A percentile compares a stretch with the other conserved stretches of the same genome.
Conservation (phyloP, 2,329 filamentous ascomycete genomes). For the Neopestalotiopsis clavispora region DNA sequence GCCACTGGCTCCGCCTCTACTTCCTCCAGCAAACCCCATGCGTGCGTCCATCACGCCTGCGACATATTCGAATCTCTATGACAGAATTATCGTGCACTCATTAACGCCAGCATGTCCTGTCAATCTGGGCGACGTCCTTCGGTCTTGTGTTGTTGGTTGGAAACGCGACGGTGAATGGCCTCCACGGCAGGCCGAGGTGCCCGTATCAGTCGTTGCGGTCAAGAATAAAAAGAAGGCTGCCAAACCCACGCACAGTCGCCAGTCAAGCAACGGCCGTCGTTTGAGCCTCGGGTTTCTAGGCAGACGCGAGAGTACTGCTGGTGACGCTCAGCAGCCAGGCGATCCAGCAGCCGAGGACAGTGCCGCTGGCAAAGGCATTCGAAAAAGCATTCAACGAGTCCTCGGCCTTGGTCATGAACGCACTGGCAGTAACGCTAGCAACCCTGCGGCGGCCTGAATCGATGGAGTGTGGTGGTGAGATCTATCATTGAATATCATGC, state of each 20-base stretch:
- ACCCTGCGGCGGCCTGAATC: slow-evolving; percentile 17
- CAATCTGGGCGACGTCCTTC: slow-evolving; percentile 81
- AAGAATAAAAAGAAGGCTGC: slow-evolving; percentile 43
- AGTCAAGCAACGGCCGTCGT: slow-evolving; percentile 40
- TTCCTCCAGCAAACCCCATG: slow-evolving; percentile 77
- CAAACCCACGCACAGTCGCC: slow-evolving; percentile 25
- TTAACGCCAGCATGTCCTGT: slow-evolving; percentile 87
- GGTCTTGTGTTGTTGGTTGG: slow-evolving; percentile 86
- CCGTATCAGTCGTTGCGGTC: slow-evolving; percentile 42
- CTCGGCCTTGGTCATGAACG: slow-evolving; percentile 38
- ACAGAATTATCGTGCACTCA: slow-evolving; percentile 81
- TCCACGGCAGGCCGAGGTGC: slow-evolving; percentile 59
- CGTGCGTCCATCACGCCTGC: slow-evolving; percentile 75
- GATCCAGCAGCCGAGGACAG: slow-evolving; percentile 18
- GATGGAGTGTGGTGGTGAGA: too few species aligned
- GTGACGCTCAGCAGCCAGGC: slow-evolving; percentile 22
- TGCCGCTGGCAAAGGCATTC: slow-evolving; percentile 32
- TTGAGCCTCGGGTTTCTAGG: slow-evolving; percentile 55
- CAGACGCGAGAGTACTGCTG: slow-evolving; percentile 35
- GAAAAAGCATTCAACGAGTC: slow-evolving; percentile 40
- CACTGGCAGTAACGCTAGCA: slow-evolving; percentile 22
- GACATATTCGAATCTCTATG: slow-evolving; percentile 83
- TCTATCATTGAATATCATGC: background rate
- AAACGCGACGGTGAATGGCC: slow-evolving; percentile 95
- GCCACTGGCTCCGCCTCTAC: slow-evolving; percentile 73